Evolutionary conservation across 2,329 filamentous ascomycete species (phyloP), one percentile per base, ranked within the genome.

Genomic region (Cytospora paraplurivora): DNA sequence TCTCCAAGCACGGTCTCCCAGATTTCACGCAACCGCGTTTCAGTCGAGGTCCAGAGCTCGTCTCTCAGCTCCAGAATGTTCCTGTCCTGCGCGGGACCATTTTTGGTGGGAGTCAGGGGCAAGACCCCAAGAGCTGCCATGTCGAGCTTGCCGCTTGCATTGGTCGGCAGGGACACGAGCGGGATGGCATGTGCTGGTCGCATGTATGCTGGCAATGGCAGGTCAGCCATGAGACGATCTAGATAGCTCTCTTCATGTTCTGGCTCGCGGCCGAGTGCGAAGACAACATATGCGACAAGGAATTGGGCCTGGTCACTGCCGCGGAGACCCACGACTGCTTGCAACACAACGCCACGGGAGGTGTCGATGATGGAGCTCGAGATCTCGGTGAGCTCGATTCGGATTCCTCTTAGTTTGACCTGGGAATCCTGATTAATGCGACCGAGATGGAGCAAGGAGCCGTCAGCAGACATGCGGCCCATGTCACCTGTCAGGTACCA

Each of bases 351-450:
- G 1, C 61, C 61, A 2, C 21, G 13, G 13, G 51, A 47, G 7
- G 47, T 53, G 19, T 35, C 10, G 7, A 63, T 10, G n/a, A 66
- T 51, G 47, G 32, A 53, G 19, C 17, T 33, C 19, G 63, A 61
- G 19, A 66, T 54, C 3, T 81, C 79, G 10, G 69, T 66, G 0
- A 81, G 68, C 8, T 82, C 78, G 12, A 66, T 64, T 2, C 64
- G 55, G 12, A 66, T 51, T 4, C 64, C 64, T 8, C 74, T 71
- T 1, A 84, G 69, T 67, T 83, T 83, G 65, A 83, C 69, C 51
- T 80, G 75, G 0, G 74, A 77, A 58, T 82, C 78, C 4, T 77
- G 78, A 1, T 64, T 69, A 1, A 78, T 75, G 0, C 79, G 76
- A 0, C 78, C 77, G 27, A 27, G 27, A 27, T 27, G 27, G 27